Base-by-base conservation (phyloP, 2,329 filamentous ascomycete genomes). In the Colletotrichum musae region DNA sequence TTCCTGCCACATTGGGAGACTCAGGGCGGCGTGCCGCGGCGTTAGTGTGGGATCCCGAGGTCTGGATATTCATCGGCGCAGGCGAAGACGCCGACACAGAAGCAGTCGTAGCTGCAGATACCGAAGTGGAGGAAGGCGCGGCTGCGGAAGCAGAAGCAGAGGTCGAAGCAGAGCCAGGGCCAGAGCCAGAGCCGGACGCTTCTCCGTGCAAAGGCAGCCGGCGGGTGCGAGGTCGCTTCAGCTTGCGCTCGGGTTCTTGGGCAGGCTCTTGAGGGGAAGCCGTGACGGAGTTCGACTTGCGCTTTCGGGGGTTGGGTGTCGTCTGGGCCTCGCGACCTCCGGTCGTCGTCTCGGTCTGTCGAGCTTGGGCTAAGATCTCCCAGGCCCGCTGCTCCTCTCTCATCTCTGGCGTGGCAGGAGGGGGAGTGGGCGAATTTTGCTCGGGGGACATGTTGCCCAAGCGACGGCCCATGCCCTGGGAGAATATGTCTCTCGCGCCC, bases 351-450 rank as follows among this genome's bases (percentile, higher is more conserved):
- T 92, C 87, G 18, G 88, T 87, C 70, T 95, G 92, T 72, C 94
- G 88, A 51, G 93, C 94, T 78, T 92, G 93, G 74, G 98, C 95
- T 71, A 98, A 91, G 21, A 93, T 94, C 71, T 94, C 94, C 96
- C 95, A 98, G 4, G 95, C 94, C 67, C 91, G 87, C 62, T 92
- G 86, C 79, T 97, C 94, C 74, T 97, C 94, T 50, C 91, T 83
- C 7, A 92, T 93, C 79, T 97, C 93, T 45, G 89, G 80, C 16
- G 82, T 78, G 0, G 82, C 89, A 28, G 58, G 58, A 45, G 58
- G 32, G 36, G 63, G 63, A 7, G 56, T 18, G 16, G 59, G 50
- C 16, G 63, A 58, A 5, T 51, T 12, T 21, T 61, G 63, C 18
- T 52, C 50, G 16, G 43, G 32, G 7, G 7, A 36, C 45, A 15